Evolutionary conservation across 2,329 filamentous ascomycete genomes (phyloP).

Genomic region (Neopestalotiopsis sp.): DNA sequence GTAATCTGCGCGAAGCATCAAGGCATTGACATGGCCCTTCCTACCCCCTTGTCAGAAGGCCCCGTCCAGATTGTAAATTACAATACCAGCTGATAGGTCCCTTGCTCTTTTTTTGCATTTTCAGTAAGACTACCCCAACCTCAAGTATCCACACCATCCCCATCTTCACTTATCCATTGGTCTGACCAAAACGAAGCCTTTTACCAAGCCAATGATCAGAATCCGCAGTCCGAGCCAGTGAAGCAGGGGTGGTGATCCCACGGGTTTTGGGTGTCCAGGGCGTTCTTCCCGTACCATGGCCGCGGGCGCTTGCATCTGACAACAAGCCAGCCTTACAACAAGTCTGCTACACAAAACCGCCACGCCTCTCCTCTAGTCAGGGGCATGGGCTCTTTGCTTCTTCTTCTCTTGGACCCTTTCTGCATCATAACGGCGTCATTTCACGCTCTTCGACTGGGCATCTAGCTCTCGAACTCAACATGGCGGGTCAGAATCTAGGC

Average conservation of each 20-base stretch:
- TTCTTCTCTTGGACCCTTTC: background rate
- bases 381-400: background rate
- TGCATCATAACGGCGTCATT: background rate
- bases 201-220: background rate
- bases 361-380: background rate
- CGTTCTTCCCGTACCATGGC: background rate
- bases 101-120: background rate
- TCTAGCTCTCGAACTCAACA: background rate
- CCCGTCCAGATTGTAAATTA: background rate
- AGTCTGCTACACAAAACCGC: background rate
- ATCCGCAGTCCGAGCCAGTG: background rate
- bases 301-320: background rate
- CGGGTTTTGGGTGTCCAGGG: background rate
- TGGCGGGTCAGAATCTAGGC: constrained; percentile 4
- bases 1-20: too few species aligned
- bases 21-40: too few species aligned
- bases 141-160: background rate
- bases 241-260: background rate
- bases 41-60: too few species aligned
- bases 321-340: background rate
- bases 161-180: background rate
- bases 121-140: background rate
- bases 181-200: background rate
- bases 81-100: background rate
- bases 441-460: background rate